A percentile compares a stretch with the other conserved stretches of the same genome.
Evolutionary conservation across 2,329 filamentous ascomycete genomes (phyloP).

Genomic region (Hysterium pulicare): DNA sequence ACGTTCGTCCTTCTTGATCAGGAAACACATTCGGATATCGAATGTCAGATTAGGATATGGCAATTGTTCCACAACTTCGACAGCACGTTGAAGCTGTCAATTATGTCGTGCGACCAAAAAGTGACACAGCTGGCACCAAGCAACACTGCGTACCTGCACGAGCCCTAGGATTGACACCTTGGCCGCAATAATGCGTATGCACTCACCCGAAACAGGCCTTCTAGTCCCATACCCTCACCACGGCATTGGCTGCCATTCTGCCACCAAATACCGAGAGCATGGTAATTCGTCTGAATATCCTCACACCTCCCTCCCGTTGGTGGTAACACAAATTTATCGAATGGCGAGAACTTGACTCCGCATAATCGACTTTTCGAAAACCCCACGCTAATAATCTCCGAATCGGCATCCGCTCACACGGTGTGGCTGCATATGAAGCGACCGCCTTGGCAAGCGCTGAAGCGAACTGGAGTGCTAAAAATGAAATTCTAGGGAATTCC

Average conservation of each 20-base stretch:
- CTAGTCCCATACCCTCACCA: background rate
- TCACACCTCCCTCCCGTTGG: background rate
- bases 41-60: background rate
- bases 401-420: background rate
- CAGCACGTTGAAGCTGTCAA: background rate
- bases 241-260: background rate
- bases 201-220: background rate
- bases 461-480: background rate
- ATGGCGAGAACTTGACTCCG: background rate
- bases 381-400: slow-evolving; percentile 5
- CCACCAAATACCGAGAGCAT: slow-evolving; percentile 1
- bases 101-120: background rate
- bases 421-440: background rate
- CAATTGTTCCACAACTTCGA: background rate
- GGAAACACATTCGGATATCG: background rate
- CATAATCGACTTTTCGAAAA: background rate
- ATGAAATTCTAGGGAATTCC: background rate
- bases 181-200: background rate
- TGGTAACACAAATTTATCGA: slow-evolving; percentile 1
- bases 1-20: no score
- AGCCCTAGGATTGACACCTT: slow-evolving; percentile 1
- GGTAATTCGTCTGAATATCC: background rate
- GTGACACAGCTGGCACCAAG: background rate
- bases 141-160: background rate
- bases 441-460: background rate